Conservation (phyloP, 2,329 filamentous ascomycete species). For the Microdochium nivale region DNA sequence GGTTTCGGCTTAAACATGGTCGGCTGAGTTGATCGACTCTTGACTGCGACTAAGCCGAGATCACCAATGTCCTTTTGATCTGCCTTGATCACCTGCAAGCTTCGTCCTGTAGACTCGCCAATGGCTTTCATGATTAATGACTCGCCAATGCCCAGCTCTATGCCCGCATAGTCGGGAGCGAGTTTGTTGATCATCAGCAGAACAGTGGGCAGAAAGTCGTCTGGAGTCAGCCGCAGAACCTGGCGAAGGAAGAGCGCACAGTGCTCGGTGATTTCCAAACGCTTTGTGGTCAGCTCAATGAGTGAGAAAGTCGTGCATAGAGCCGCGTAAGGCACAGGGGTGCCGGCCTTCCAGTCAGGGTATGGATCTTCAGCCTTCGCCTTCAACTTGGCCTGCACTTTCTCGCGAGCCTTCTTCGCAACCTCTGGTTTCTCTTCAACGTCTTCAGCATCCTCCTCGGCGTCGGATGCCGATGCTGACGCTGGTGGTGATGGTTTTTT, state of each 20-base stretch:
- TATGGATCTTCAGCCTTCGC: constrained; percentile 69
- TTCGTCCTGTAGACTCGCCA: constrained; percentile 86
- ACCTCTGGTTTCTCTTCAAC: constrained; percentile 60
- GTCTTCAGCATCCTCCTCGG: constrained; percentile 38
- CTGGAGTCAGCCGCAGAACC: constrained; percentile 83
- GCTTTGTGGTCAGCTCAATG: constrained; percentile 89
- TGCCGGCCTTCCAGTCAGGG: constrained; percentile 85
- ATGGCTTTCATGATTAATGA: constrained; percentile 99
- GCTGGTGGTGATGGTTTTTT: constrained; percentile 6
- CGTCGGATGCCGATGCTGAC: constrained; percentile 28
- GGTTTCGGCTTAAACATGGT: constrained; percentile 98
- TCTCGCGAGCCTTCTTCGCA: constrained; percentile 67
- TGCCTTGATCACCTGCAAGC: constrained; percentile 79
- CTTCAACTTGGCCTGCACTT: constrained; percentile 69
- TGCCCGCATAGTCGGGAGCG: constrained; percentile 90
- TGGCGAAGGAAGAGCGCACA: constrained; percentile 88
- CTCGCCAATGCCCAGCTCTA: constrained; percentile 97
- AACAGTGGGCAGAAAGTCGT: constrained; percentile 80
- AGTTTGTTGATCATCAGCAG: constrained; percentile 97
- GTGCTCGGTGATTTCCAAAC: constrained; percentile 78
- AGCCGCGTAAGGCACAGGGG: constrained; percentile 88
- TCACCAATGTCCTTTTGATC: constrained; percentile 97
- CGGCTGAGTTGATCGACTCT: constrained; percentile 88
- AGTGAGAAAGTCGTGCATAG: constrained; percentile 91
- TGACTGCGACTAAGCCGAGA: constrained; percentile 86